Conservation (phyloP, 2,329 filamentous ascomycete species). For the Davidsoniella australis region DNA sequence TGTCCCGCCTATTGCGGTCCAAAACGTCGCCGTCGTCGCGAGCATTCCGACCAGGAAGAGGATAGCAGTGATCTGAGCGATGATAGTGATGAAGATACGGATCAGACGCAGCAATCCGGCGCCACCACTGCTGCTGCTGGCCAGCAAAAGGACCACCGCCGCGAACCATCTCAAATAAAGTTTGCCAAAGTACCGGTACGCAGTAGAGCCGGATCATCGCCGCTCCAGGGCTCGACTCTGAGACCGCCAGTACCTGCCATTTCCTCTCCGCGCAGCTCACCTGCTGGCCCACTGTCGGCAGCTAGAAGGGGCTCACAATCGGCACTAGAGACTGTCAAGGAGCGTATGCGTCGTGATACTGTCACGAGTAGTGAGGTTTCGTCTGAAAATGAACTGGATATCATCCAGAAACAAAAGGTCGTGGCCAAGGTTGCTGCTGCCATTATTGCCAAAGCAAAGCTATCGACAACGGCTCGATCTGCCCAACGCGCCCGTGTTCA, state of each 20-base stretch:
- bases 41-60: conserved; percentile 53
- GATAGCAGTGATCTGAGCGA: conserved; percentile 76
- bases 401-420: conserved; percentile 46
- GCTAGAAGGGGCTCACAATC: conserved; percentile 53
- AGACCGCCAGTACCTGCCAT: conserved; percentile 33
- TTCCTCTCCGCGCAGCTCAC: conserved; percentile 26
- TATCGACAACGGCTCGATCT: conserved; percentile 21
- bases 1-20: conserved; percentile 51
- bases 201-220: conserved; percentile 73
- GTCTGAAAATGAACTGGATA: conserved; percentile 64
- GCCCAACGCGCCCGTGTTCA: conserved; percentile 29
- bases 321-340: conserved; percentile 51
- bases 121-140: background rate
- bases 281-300: conserved; percentile 15
- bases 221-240: conserved; percentile 50
- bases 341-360: conserved; percentile 54
- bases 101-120: conserved; percentile 34
- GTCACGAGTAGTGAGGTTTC: conserved; percentile 72
- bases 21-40: conserved; percentile 47
- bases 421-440: conserved; percentile 38
- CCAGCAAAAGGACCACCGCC: conserved; percentile 22
- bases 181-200: conserved; percentile 92
- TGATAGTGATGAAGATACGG: conserved; percentile 64
- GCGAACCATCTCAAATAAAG: conserved; percentile 76
- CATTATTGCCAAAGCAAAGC: conserved; percentile 22